Evolutionary conservation across 345 rosid species (phyloP), one percentile per base, ranked within the genome.

Genomic region (Nasturtium officinale): DNA sequence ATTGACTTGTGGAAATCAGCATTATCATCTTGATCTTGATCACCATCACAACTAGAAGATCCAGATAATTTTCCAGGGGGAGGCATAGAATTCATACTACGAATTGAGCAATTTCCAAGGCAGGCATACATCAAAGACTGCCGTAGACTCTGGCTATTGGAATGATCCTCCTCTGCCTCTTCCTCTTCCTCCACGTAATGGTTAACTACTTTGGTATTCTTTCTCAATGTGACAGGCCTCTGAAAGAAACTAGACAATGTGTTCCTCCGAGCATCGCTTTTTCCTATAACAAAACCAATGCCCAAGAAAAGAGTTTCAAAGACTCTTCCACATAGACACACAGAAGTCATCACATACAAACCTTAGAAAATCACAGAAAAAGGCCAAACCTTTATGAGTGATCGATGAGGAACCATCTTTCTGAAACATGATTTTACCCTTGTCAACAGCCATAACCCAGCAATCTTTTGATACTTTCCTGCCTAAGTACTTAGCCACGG

Each of bases 401-500:
- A 47, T 71, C 8, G 77, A 61, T 38, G 84, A 66, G 33, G 82
- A 74, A 26, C 86, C 86, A 63, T 88, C 91, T 82, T 82, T 86
- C 67, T 85, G 87, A 81, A 74, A 92, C 57, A 86, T 66, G 55
- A 92, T 63, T 82, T 87, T 95, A 48, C 97, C 96, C 57, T 85
- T 85, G 63, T 78, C 75, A 21, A 92, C 89, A n/a, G 98, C 96
- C 42, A 86, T 61, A 68, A 95, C 85, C 42, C 84, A 87, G 18
- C 84, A 87, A 57, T 74, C 76, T 52, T 81, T 87, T 2, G 97
- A 35, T 48, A 95, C 73, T 67, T 89, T 92, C 68, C 72, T 86
- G 25, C 96, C 89, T 65, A 94, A 95, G 78, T 90, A 95, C 84
- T 95, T 95, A 38, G 98, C 99, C 48, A 87, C 79, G 1, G 96